Percentiles rank a stretch among this genome's conserved stretches.
phyloP scores from a whole-genome alignment of 768 basidiomycete species.

The Podaxis pistillaris region DNA sequence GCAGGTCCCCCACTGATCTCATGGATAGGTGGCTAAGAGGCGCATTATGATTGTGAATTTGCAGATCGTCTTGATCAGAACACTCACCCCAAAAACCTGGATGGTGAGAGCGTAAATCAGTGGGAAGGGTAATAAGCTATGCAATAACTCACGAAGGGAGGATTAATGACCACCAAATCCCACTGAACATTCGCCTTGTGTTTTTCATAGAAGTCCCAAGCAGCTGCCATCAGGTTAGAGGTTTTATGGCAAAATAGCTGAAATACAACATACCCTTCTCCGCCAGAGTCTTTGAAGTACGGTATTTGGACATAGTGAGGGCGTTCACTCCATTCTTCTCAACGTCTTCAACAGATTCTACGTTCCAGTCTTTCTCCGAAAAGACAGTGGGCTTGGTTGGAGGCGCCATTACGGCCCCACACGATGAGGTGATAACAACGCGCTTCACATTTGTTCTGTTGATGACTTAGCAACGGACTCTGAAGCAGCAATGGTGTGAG shows the following conservation, averaged over 20 bases:
- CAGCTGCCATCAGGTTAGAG: slow-evolving; percentile 26
- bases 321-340: slow-evolving; percentile 50
- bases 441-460: slow-evolving; percentile 52
- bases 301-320: slow-evolving; percentile 42
- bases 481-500: neutral
- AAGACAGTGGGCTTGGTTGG: slow-evolving; percentile 29
- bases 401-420: slow-evolving; percentile 42
- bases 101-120: neutral
- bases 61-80: too few relatives aligned
- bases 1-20: slow-evolving; percentile 29
- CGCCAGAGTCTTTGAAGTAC: slow-evolving; percentile 62
- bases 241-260: neutral
- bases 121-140: neutral
- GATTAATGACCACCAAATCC: slow-evolving; percentile 55
- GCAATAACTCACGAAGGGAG: slow-evolving; percentile 42
- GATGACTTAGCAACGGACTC: too few relatives aligned
- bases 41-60: neutral
- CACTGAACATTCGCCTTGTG: slow-evolving; percentile 42
- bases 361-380: slow-evolving; percentile 62
- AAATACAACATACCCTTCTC: slow-evolving; percentile 45
- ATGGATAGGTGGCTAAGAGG: slow-evolving; percentile 40
- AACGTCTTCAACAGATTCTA: slow-evolving; percentile 40
- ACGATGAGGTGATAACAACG: slow-evolving; percentile 67
- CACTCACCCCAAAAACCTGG: slow-evolving; percentile 31
- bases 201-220: slow-evolving; percentile 41